phyloP scores from a whole-genome alignment of 441 rosid genomes.

The Croton laevigatus region DNA sequence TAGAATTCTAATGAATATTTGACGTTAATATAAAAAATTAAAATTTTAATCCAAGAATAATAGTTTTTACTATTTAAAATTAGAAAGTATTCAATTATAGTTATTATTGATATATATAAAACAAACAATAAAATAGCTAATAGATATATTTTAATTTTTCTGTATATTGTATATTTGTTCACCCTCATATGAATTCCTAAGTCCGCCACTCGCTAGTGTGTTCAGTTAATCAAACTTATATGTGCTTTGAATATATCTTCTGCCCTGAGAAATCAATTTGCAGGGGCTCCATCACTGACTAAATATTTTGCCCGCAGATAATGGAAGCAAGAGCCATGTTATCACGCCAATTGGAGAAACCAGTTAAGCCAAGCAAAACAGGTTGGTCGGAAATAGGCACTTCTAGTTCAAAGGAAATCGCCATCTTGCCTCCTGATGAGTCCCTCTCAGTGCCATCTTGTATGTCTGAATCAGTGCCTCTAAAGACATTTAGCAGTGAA shows the following conservation, averaged over 20 bases:
- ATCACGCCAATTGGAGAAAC: slow-evolving; percentile 46
- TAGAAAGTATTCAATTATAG: too few relatives aligned
- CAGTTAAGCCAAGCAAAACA: slow-evolving; percentile 33
- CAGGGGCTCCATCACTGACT: slow-evolving; percentile 12
- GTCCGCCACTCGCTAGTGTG: too few relatives aligned
- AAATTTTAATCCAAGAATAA: too few relatives aligned
- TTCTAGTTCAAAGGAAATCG: slow-evolving; percentile 16
- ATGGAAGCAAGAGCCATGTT: slow-evolving; percentile 69
- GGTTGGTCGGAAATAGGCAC: slow-evolving; percentile 29
- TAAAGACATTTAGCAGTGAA: slow-evolving; percentile 29
- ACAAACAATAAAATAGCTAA: too few relatives aligned
- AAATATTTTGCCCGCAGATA: slow-evolving; percentile 41
- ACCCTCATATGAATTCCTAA: too few relatives aligned
- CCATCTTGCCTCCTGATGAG: slow-evolving; percentile 28
- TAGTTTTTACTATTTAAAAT: too few relatives aligned
- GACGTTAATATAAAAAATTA: too few relatives aligned
- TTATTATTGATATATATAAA: too few relatives aligned
- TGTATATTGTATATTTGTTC: too few relatives aligned
- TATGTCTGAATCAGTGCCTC: slow-evolving; percentile 31
- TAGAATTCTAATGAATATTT: too few relatives aligned
- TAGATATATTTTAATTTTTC: too few relatives aligned
- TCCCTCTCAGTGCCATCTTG: slow-evolving; percentile 39
- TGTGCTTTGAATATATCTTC: neutral
- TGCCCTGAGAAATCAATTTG: slow-evolving; percentile 2
- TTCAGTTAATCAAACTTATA: neutral